phyloP scores from a whole-genome alignment of 1,139 yeast genomes.

The Yamadazyma mexicana region DNA sequence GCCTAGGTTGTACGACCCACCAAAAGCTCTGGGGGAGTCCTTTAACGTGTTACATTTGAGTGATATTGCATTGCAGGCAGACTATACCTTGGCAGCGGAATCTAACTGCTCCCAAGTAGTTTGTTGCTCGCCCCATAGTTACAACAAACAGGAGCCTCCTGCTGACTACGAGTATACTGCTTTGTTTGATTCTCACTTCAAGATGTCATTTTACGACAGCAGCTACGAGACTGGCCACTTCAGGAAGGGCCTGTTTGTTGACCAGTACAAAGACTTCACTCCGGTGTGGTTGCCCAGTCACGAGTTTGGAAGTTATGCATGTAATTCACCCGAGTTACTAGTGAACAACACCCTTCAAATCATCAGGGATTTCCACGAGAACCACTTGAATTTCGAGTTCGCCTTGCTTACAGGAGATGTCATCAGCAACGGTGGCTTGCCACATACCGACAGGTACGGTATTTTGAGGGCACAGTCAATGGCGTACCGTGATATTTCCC shows the following conservation, averaged over 20 bases:
- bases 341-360: slow-evolving; percentile 28
- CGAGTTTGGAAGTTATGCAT: slow-evolving; percentile 31
- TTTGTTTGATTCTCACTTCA: slow-evolving; percentile 13
- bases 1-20: slow-evolving; percentile 29
- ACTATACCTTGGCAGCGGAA: slow-evolving; percentile 25
- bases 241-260: slow-evolving; percentile 10
- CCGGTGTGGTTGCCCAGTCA: slow-evolving; percentile 34
- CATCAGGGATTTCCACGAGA: slow-evolving; percentile 24
- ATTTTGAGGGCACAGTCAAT: slow-evolving; percentile 16
- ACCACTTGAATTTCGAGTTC: slow-evolving; percentile 28
- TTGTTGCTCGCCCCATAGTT: slow-evolving; percentile 25
- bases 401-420: slow-evolving; percentile 33
- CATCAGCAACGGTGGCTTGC: slow-evolving; percentile 6
- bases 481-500: slow-evolving; percentile 17
- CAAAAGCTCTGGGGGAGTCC: slow-evolving; percentile 15
- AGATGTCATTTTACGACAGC: slow-evolving; percentile 24
- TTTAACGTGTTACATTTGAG: slow-evolving; percentile 31
- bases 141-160: slow-evolving; percentile 17
- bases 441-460: slow-evolving; percentile 18
- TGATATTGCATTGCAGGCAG: slow-evolving; percentile 27
- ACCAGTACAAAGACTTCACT: slow-evolving; percentile 29
- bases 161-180: slow-evolving; percentile 18
- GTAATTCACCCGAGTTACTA: slow-evolving; percentile 30
- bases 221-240: slow-evolving; percentile 24
- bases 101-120: slow-evolving; percentile 31